phyloP scores from a whole-genome alignment of 805 yeast genomes.

The Saccharomycopsis malanga region DNA sequence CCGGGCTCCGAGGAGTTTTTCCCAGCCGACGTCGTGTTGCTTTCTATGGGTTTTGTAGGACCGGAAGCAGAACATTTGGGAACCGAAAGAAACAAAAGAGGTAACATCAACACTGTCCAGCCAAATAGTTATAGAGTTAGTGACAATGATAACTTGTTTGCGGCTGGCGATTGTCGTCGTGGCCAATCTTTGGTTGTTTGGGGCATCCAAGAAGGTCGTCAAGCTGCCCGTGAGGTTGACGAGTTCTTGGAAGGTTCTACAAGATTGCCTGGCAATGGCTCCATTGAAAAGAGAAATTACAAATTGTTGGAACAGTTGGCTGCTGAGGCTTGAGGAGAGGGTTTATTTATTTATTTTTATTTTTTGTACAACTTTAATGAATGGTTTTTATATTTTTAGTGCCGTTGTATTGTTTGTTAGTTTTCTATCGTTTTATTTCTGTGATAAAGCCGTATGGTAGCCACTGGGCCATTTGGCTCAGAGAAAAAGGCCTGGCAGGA shows the following conservation, averaged over 20 bases:
- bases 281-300: slow-evolving; percentile 80
- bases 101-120: slow-evolving; percentile 56
- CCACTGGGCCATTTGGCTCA: no score
- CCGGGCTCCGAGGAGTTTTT: slow-evolving; percentile 92
- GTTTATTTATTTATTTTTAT: neutral
- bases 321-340: slow-evolving; percentile 14
- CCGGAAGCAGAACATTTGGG: slow-evolving; percentile 80
- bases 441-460: no score
- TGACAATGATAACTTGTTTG: slow-evolving; percentile 62
- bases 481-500: no score
- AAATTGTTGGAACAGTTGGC: slow-evolving; percentile 52
- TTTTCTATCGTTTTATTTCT: no score
- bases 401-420: no score
- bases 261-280: slow-evolving; percentile 88
- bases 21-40: slow-evolving; percentile 88
- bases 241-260: slow-evolving; percentile 67
- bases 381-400: neutral
- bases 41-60: slow-evolving; percentile 97
- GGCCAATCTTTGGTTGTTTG: slow-evolving; percentile 97
- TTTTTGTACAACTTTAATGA: neutral
- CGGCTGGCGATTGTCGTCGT: slow-evolving; percentile 98
- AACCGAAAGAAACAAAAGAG: slow-evolving; percentile 68
- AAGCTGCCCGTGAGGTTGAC: slow-evolving; percentile 94
- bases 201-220: slow-evolving; percentile 99
- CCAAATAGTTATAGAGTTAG: slow-evolving; percentile 63